phyloP scores from a whole-genome alignment of 805 yeast genomes.

The Helenozyma rhizophorensis region DNA sequence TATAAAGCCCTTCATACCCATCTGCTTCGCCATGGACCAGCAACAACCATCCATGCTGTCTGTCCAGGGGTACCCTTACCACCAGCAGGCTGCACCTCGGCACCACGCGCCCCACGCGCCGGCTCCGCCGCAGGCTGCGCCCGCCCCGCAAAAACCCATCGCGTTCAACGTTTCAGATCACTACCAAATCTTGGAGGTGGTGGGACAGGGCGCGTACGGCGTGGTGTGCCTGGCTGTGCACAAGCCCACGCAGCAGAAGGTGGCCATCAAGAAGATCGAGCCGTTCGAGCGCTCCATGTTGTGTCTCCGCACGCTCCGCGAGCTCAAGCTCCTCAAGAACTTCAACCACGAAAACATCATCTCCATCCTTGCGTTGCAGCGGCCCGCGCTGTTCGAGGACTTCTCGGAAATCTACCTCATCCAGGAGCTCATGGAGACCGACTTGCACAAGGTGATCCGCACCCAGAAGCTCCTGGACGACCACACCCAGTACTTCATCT shows the following conservation, averaged over 20 bases:
- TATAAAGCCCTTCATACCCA: background rate
- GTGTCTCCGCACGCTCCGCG: conserved; percentile 84
- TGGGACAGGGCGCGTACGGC: conserved; percentile 97
- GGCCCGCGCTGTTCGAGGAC: conserved; percentile 69
- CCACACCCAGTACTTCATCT: conserved; percentile 89
- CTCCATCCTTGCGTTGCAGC: conserved; percentile 82
- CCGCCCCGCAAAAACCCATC: conserved; percentile 31
- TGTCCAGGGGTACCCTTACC: background rate
- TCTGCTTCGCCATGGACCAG: background rate
- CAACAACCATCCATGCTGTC: background rate
- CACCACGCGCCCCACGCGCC: conserved; percentile 1
- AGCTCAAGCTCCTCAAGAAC: conserved; percentile 81
- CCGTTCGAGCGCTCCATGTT: conserved; percentile 89
- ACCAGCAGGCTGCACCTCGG: background rate
- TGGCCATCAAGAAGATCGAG: conserved; percentile 92
- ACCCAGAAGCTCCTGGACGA: conserved; percentile 85
- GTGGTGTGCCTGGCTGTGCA: conserved; percentile 88
- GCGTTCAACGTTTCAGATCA: conserved; percentile 84
- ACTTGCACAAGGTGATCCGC: conserved; percentile 73
- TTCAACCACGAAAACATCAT: conserved; percentile 94
- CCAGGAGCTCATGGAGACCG: conserved; percentile 87
- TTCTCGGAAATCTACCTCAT: conserved; percentile 86
- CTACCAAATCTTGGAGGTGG: conserved; percentile 76
- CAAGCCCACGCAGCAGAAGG: conserved; percentile 77
- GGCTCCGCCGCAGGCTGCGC: conserved; percentile 3